Evolutionary conservation across 1,284 basidiomycete species (phyloP).

Genomic region (Phaffia rhodozyma): DNA sequence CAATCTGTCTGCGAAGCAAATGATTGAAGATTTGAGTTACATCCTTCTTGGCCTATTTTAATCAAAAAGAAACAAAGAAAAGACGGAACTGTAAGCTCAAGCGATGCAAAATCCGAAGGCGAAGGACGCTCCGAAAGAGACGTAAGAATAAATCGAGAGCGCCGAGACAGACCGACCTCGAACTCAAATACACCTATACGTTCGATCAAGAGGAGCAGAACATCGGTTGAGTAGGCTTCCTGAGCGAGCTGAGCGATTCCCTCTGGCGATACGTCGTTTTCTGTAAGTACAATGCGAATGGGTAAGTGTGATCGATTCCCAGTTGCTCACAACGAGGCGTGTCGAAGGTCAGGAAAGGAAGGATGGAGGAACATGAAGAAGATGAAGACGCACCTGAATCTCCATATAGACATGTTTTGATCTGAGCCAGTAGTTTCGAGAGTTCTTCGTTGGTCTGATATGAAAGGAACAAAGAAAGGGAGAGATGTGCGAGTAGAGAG

Average conservation of each 20-base stretch:
- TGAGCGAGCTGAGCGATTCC: constrained; percentile 84
- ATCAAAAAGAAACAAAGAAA: not conserved
- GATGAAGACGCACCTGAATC: constrained; percentile 51
- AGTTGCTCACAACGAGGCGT: not conserved
- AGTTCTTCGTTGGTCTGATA: constrained; percentile 73
- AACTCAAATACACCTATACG: constrained; percentile 85
- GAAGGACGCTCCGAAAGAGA: not conserved
- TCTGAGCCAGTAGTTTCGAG: constrained; percentile 74
- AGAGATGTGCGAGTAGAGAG: not conserved
- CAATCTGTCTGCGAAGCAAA: constrained; percentile 88
- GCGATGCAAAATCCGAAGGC: not conserved
- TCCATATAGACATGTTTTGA: constrained; percentile 74
- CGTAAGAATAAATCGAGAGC: not conserved
- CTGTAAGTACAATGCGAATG: constrained; percentile 11
- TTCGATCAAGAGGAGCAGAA: constrained; percentile 67
- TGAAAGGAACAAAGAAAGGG: not conserved
- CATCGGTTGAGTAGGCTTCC: constrained; percentile 84
- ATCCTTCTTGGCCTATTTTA: constrained; percentile 55
- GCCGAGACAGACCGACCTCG: constrained; percentile 50
- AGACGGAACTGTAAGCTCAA: not conserved
- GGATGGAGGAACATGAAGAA: constrained; percentile 7
- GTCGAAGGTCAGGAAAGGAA: not conserved
- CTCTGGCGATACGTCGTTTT: constrained; percentile 65
- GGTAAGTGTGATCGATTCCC: not conserved
- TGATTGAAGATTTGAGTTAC: constrained; percentile 95